A percentile compares a stretch with the other conserved stretches of the same genome.
Evolutionary conservation across 1,284 basidiomycete species (phyloP).

Genomic region (Ustilago hordei): DNA sequence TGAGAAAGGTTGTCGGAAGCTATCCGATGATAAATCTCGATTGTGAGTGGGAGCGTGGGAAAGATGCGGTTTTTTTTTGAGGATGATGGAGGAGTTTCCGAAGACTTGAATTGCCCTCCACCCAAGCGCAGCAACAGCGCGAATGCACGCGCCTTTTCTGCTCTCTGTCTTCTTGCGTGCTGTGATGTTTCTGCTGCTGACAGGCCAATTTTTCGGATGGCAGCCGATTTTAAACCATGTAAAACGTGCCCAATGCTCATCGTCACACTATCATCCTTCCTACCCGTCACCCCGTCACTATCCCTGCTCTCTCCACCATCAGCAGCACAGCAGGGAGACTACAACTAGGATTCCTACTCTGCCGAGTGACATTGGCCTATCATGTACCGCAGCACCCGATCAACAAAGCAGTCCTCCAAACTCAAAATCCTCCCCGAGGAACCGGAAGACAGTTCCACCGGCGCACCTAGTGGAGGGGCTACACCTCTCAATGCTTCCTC

Average conservation of each 20-base stretch:
- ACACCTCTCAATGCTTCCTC: constrained; percentile 38
- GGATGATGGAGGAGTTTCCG: background rate
- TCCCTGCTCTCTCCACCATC: background rate
- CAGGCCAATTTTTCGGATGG: constrained; percentile 1
- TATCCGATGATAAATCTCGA: background rate
- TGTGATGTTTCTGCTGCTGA: constrained; percentile 1
- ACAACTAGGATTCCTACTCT: background rate
- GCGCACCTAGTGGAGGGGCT: constrained; percentile 33
- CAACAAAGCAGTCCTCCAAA: constrained; percentile 88
- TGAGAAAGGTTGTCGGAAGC: constrained; percentile 1
- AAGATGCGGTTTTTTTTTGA: background rate
- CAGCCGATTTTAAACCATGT: background rate
- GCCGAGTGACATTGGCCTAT: background rate
- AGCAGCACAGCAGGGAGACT: background rate
- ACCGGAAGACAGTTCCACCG: constrained; percentile 74
- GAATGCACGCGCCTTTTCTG: constrained; percentile 5
- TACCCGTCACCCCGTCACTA: background rate
- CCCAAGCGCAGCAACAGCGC: constrained; percentile 12
- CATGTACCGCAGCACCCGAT: constrained; percentile 60
- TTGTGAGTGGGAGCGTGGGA: background rate
- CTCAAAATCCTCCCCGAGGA: constrained; percentile 94
- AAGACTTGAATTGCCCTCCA: constrained; percentile 8
- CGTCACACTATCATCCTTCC: background rate
- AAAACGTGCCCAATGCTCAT: constrained; percentile 3
- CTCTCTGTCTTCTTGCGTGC: background rate